These are phyloP conservation scores for Inonotus hispidus DNA, from an alignment of 1,284 basidiomycete species.

Conservation along the genomic window DNA sequence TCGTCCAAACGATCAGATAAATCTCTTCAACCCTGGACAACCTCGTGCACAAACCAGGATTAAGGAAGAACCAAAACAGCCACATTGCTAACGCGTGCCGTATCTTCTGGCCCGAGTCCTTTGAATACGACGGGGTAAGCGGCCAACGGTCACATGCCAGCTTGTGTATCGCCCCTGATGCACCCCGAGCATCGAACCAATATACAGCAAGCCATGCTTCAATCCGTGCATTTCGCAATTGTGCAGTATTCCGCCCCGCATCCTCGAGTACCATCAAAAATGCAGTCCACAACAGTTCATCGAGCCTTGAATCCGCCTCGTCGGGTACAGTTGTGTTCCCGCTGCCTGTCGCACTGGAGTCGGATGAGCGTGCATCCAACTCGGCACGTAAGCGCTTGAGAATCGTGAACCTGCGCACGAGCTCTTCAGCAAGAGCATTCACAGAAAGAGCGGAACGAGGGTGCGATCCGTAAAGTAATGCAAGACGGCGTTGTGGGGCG, in stretches of 20 bases:
- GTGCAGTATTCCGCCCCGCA: constrained; percentile 43
- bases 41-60: constrained; percentile 41
- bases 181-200: constrained; percentile 33
- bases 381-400: constrained; percentile 46
- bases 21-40: background rate
- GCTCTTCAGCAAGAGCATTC: constrained; percentile 31
- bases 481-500: constrained; percentile 27
- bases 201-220: constrained; percentile 34
- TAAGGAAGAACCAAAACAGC: constrained; percentile 48
- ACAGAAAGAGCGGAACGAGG: constrained; percentile 18
- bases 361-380: constrained; percentile 26
- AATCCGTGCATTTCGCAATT: constrained; percentile 35
- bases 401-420: constrained; percentile 45
- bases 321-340: constrained; percentile 20
- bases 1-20: background rate
- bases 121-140: background rate
- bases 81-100: constrained; percentile 33
- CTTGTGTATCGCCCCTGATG: constrained; percentile 29
- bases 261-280: constrained; percentile 56
- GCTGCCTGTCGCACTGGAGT: constrained; percentile 22
- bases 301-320: constrained; percentile 30
- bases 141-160: constrained; percentile 32
- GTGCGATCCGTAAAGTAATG: constrained; percentile 12
- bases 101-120: constrained; percentile 25
- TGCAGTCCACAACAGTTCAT: constrained; percentile 41